phyloP scores from a whole-genome alignment of 2,329 filamentous ascomycete genomes.

The Ophiostoma angusticollis region DNA sequence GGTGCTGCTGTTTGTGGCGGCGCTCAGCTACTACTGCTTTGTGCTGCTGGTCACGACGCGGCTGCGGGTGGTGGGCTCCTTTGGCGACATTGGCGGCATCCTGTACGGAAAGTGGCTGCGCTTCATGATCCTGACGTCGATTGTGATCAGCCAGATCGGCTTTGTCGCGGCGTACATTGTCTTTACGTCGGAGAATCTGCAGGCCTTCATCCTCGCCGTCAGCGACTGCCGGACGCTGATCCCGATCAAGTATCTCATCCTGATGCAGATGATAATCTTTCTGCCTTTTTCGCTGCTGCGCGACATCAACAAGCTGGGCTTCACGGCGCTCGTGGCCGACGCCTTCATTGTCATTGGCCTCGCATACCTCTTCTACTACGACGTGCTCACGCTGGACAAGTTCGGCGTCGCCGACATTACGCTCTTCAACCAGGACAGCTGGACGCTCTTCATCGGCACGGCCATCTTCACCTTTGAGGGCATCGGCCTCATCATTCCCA shows the following conservation, averaged over 20 bases:
- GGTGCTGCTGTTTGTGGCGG: constrained; percentile 73
- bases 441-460: constrained; percentile 97
- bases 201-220: constrained; percentile 87
- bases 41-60: constrained; percentile 82
- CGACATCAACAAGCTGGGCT: constrained; percentile 94
- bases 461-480: constrained; percentile 99
- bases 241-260: constrained; percentile 76
- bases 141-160: constrained; percentile 89
- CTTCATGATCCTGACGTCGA: constrained; percentile 73
- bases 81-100: constrained; percentile 89
- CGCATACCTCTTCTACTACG: constrained; percentile 91
- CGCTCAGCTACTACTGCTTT: constrained; percentile 93
- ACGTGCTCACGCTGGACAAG: constrained; percentile 66
- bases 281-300: constrained; percentile 84
- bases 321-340: constrained; percentile 87
- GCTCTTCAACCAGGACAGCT: constrained; percentile 79
- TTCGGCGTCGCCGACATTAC: constrained; percentile 75
- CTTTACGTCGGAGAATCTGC: constrained; percentile 89
- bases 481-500: constrained; percentile 93
- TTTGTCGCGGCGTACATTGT: constrained; percentile 95
- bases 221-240: constrained; percentile 76
- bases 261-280: constrained; percentile 94
- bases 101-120: constrained; percentile 89
- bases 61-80: constrained; percentile 78
- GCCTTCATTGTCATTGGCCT: constrained; percentile 87